Evolutionary conservation across 345 rosid species (phyloP), one percentile per base, ranked within the genome.

Genomic region (Physaria fendleri): DNA sequence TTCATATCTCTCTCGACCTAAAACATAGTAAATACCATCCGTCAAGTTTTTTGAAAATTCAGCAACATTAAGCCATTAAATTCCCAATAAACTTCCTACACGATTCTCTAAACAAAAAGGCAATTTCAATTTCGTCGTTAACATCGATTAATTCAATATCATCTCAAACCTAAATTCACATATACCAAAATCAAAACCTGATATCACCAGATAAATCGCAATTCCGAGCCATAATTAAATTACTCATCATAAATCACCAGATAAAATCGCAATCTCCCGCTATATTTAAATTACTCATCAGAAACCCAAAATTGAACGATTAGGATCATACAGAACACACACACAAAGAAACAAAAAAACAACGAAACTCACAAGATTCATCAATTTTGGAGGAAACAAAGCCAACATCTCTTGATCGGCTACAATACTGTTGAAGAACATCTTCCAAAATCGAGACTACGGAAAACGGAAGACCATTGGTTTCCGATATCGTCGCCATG

Each of bases 1-100:
- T 65, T 88, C 97, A 52, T 84, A 72, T 76, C 98, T 82, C 66
- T n/a, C n/a, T n/a, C n/a, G n/a, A n/a, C n/a, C 90, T 82, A 4
- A 80, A 22, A 42, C 57, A 64, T 9, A 51, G 2, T 52, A 66
- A 27, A 17, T 40, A 41, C 8, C 10, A 28, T 0, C 6, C 9
- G 2, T 28, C n/a, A n/a, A n/a, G n/a, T n/a, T n/a, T n/a, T n/a
- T n/a, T n/a, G n/a, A n/a, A 28, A 28, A 2, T 27, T 27, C 6
- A 27, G 28, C 25, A 17, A 41, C 12, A 40, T 3, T 29, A 49
- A 57, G 16, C 12, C 30, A 8, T 7, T 13, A 5, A 49, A 10
- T 8, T 42, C 41, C 13, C 4, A 15, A 44, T 25, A 22, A 38
- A 1, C 1, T 6, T 7, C 30, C 32, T 28, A 28, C 10, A 28